These are phyloP conservation scores for Suillus americanus DNA, from an alignment of 768 basidiomycete species.

Conservation along the genomic window DNA sequence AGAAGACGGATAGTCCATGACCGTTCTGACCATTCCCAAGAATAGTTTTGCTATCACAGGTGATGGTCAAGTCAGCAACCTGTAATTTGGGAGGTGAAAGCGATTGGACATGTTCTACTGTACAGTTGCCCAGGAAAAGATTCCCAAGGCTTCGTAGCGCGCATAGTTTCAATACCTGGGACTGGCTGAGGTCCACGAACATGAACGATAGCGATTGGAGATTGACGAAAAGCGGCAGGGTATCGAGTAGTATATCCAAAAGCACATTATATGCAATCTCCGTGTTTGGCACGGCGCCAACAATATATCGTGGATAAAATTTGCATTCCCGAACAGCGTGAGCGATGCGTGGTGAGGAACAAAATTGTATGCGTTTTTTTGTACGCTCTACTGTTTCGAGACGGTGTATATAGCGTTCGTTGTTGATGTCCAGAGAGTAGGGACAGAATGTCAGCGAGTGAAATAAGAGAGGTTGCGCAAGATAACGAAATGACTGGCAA, in stretches of 20 bases:
- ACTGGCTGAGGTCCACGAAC: slow-evolving; percentile 6
- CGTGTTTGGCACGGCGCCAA: neutral
- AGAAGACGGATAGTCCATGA: slow-evolving; percentile 4
- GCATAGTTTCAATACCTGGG: slow-evolving; percentile 4
- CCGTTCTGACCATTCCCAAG: neutral
- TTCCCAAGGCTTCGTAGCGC: neutral
- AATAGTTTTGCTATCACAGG: neutral
- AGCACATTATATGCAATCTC: neutral
- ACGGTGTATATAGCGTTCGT: neutral
- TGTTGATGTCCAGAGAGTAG: slow-evolving; percentile 5
- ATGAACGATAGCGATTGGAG: slow-evolving; percentile 5
- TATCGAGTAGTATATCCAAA: slow-evolving; percentile 3
- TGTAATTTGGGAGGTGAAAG: neutral
- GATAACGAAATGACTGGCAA: slow-evolving; percentile 6
- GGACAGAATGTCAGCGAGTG: slow-evolving; percentile 9
- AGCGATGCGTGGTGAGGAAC: slow-evolving; percentile 5
- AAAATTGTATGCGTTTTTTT: slow-evolving; percentile 3
- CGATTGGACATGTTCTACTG: neutral
- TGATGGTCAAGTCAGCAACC: slow-evolving; percentile 1
- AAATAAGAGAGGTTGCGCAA: slow-evolving; percentile 9
- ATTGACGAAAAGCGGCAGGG: slow-evolving; percentile 7
- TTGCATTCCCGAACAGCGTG: slow-evolving; percentile 7
- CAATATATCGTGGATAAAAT: slow-evolving; percentile 8
- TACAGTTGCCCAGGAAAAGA: slow-evolving; percentile 4
- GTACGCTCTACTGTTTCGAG: slow-evolving; percentile 1